Evolutionary conservation across 148 eudicot genomes (phyloP), one percentile per base, ranked within the genome.

Genomic region (Fagopyrum tataricum): DNA sequence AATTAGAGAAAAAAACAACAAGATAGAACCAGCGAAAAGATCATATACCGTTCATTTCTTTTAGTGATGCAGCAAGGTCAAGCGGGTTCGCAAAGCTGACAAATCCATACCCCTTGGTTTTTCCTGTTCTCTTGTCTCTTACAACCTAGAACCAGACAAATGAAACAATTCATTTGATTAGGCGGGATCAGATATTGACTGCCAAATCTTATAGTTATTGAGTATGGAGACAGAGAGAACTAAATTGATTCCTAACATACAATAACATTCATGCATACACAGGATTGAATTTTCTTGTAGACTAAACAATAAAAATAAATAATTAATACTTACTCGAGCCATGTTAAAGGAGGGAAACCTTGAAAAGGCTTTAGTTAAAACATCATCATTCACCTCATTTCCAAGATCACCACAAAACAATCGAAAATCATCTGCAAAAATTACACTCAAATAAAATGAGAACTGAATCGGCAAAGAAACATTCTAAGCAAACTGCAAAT

Each of bases 371-470:
- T 89, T 93, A 39, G 98, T 79, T 21, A 93, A 80, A 73, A 93
- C 96, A 87, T 93, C 98, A 80, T 93, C 98, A 80, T 93, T 93
- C 83, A 90, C 96, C 84, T 90, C 96, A 76, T 93, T 93, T 68
- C 98, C 98, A 86, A 93, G 98, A 79, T 90, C 92, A 46, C 98
- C 96, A 79, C 96, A 93, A 78, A 93, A 90, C 70, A 90, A 58
- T 44, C 96, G 93, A 80, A 76, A 90, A 78, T 93, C 98, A 87
- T 90, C 98, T 93, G 90, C 82, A 85, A 44, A 67, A 46, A 39
- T 15, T 13, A 13, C 72, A n/a, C 7, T 21, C 51, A 42, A n/a
- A 43, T 14, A 4, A 37, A 26, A 3, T 62, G 41, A 62, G 68
- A 62, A 26, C 23, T 4, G 18, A 62, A 62, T 62, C 42, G 10